These are phyloP conservation scores for Xylariaceae sp. DNA, from an alignment of 2,329 filamentous ascomycete genomes.

Conservation along the genomic window DNA sequence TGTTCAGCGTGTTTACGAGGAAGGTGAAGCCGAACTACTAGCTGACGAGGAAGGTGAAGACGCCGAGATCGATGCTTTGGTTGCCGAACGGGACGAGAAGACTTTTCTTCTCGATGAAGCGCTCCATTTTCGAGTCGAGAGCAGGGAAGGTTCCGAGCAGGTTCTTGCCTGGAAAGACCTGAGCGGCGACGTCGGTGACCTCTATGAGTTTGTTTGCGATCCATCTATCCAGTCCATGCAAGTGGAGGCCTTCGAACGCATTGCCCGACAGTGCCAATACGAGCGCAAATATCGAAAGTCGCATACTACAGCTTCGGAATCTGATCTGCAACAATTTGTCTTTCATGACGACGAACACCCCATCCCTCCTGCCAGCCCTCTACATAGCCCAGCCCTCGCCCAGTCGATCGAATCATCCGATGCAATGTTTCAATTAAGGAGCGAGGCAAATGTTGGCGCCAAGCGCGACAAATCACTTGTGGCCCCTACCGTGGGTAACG, in stretches of 20 bases:
- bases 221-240: slow-evolving; percentile 63
- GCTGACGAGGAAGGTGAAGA: slow-evolving; percentile 88
- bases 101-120: slow-evolving; percentile 92
- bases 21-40: slow-evolving; percentile 88
- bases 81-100: slow-evolving; percentile 89
- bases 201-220: slow-evolving; percentile 99
- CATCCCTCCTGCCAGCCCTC: slow-evolving; percentile 60
- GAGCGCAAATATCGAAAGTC: slow-evolving; percentile 87
- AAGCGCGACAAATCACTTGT: slow-evolving; percentile 34
- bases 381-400: slow-evolving; percentile 53
- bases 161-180: slow-evolving; percentile 93
- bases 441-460: slow-evolving; percentile 40
- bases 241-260: slow-evolving; percentile 74
- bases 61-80: slow-evolving; percentile 68
- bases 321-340: slow-evolving; percentile 77
- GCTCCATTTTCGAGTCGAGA: slow-evolving; percentile 80
- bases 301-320: slow-evolving; percentile 73
- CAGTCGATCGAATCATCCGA: slow-evolving; percentile 55
- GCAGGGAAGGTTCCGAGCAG: slow-evolving; percentile 73
- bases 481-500: slow-evolving; percentile 14
- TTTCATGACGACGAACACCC: slow-evolving; percentile 62
- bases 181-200: slow-evolving; percentile 86
- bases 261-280: slow-evolving; percentile 92
- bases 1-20: slow-evolving; percentile 92
- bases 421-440: slow-evolving; percentile 48